Percentiles rank a stretch among this genome's conserved stretches.
phyloP scores from a whole-genome alignment of 257 asterid species.

The Mitragyna speciosa region DNA sequence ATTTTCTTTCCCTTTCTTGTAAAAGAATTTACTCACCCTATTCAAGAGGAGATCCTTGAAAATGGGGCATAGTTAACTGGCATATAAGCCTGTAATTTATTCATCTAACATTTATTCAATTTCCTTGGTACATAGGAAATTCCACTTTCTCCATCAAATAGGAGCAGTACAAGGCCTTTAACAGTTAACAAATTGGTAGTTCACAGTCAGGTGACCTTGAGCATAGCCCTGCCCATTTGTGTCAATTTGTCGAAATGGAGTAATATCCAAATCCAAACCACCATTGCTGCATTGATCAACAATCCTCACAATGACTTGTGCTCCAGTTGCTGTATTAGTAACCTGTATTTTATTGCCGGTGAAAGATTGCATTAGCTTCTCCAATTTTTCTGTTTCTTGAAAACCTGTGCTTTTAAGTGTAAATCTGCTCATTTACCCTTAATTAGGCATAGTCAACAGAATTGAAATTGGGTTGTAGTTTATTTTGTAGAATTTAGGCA shows the following conservation, averaged over 20 bases:
- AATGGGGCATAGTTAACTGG: too few relatives aligned
- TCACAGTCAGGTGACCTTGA: slow-evolving; percentile 29
- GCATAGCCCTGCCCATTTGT: slow-evolving; percentile 27
- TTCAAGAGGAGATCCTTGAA: too few relatives aligned
- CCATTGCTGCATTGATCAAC: slow-evolving; percentile 40
- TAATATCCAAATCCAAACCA: slow-evolving; percentile 39
- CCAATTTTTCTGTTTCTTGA: not conserved
- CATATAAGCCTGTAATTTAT: too few relatives aligned
- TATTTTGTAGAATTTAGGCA: too few relatives aligned
- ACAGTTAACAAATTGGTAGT: slow-evolving; percentile 33
- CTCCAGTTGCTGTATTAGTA: slow-evolving; percentile 32
- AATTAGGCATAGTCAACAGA: too few relatives aligned
- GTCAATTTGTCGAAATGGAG: slow-evolving; percentile 22
- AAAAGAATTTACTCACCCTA: too few relatives aligned
- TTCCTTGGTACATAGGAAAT: not conserved
- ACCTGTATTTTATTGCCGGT: slow-evolving; percentile 11
- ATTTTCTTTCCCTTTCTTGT: too few relatives aligned
- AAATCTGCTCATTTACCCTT: too few relatives aligned
- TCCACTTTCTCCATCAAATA: not conserved
- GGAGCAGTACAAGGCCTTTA: not conserved
- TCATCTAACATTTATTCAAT: not conserved
- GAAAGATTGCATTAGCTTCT: not conserved
- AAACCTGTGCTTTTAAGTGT: not conserved
- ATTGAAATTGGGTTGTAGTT: too few relatives aligned
- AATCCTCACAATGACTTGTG: slow-evolving; percentile 30